Base-by-base conservation (phyloP, 176 grass and related monocot species). In the Typha latifolia region DNA sequence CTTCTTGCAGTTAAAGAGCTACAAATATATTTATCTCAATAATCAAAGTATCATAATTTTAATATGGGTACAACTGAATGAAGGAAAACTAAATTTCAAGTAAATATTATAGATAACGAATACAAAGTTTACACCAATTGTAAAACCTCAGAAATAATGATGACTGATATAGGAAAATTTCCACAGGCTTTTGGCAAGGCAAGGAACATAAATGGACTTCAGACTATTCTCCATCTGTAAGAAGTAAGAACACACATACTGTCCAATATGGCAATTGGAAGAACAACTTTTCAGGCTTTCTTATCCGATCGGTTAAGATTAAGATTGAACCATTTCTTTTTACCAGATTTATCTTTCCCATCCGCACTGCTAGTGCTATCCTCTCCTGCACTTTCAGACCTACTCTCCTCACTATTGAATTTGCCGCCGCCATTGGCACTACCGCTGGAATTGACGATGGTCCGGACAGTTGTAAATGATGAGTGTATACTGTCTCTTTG, bases 311-410 rank as follows among this genome's bases (percentile, higher is more conserved):
- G 82, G 75, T 90, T 89, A 65, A 92, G 85, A 62, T 89, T 92
- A 67, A 97, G 80, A 79, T 84, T 85, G 73, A 97, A 97, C 94
- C 94, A 97, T 69, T 86, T 97, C 78, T 92, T 97, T 80, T 90
- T 97, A 67, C 56, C 66, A 69, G 89, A 89, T 84, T 84, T 84
- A 66, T 43, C 37, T 43, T 43, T 43, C 8, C 5, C 37, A 43
- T 96, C 93, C 51, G 79, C 16, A 16, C 67, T 87, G 74, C 68
- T 79, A 16, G 63, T 87, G 74, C 68, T 79, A 51, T 91, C 86
- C 77, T 91, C 84, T 2, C 48, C 14, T 19, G 66, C 80, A 51
- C 75, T 81, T 55, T 78, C 81, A 57, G 64, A 64, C 24, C 72
- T 82, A 69, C 20, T 77, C 49, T 86, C 81, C 49, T 85, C 84